Conservation (phyloP, 2,329 filamentous ascomycete species). For the Herpotrichia juniperi region DNA sequence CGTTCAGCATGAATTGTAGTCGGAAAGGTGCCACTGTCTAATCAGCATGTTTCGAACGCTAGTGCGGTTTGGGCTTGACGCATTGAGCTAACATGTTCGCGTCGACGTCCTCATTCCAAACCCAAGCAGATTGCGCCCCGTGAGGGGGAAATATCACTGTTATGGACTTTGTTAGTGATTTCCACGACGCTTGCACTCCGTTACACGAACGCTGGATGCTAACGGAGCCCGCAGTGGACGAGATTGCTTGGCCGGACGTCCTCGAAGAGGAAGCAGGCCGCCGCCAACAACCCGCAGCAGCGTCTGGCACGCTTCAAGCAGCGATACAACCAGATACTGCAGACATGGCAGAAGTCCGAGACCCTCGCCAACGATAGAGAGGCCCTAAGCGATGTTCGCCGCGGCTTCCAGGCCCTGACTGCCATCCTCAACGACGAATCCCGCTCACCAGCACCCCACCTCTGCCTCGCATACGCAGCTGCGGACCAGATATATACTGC, state of each 20-base stretch:
- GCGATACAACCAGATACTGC: conserved; percentile 65
- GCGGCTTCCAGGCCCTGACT: conserved; percentile 62
- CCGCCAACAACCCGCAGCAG: conserved; percentile 62
- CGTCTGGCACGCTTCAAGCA: conserved; percentile 67
- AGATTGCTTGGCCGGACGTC: conserved; percentile 64
- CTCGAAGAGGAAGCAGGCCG: conserved; percentile 56
- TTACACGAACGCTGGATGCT: conserved; percentile 14
- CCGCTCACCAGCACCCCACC: conserved; percentile 84
- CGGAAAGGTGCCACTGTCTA: no score
- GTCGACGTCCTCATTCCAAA: conserved; percentile 7
- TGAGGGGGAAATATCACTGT: conserved; percentile 1
- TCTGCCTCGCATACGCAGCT: conserved; percentile 86
- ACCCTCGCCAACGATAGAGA: conserved; percentile 58
- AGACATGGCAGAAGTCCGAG: conserved; percentile 65
- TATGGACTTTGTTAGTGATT: conserved; percentile 21
- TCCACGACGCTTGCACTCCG: background rate
- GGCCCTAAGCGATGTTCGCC: conserved; percentile 57
- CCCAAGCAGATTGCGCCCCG: conserved; percentile 7
- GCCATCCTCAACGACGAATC: conserved; percentile 86
- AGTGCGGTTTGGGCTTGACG: background rate
- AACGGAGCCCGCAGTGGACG: conserved; percentile 57
- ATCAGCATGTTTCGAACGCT: background rate
- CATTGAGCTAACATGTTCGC: background rate
- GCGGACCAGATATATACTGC: conserved; percentile 88
- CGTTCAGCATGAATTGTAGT: no score